These are phyloP conservation scores for Sporothrix schenckii DNA, from an alignment of 2,329 filamentous ascomycete species.

Conservation along the genomic window DNA sequence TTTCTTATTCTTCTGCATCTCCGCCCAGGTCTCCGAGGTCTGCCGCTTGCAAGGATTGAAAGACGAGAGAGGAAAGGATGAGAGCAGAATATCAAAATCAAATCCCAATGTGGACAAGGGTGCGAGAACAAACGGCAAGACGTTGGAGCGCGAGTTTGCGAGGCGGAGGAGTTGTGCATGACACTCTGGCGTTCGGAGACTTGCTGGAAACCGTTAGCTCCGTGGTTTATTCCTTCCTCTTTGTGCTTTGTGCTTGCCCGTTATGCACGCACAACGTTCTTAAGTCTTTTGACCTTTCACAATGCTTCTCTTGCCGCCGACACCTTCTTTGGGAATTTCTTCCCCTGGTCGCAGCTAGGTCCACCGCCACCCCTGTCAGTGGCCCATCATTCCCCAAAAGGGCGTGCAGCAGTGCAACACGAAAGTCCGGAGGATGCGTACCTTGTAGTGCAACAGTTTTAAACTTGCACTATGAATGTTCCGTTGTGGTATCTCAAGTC, in stretches of 20 bases:
- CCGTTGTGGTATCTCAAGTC: neutral
- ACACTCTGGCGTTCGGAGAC: conserved; percentile 16
- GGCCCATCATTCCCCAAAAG: conserved; percentile 8
- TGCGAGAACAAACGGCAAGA: conserved; percentile 13
- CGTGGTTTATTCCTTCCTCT: neutral
- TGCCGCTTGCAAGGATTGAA: conserved; percentile 13
- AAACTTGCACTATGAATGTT: neutral
- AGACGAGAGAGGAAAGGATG: neutral
- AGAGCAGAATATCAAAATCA: neutral
- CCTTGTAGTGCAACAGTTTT: neutral
- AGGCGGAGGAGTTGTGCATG: conserved; percentile 16
- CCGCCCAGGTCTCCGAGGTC: conserved; percentile 5
- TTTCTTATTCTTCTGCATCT: conserved; percentile 12
- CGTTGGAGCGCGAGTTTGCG: conserved; percentile 10
- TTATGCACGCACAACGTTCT: conserved; percentile 28
- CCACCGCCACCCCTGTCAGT: conserved; percentile 16
- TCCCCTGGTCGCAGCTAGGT: conserved; percentile 31
- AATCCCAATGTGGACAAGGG: conserved; percentile 7
- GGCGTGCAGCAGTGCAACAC: neutral
- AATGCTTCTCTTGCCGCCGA: conserved; percentile 49
- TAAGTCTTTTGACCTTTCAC: conserved; percentile 46
- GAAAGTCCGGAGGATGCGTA: conserved; percentile 7
- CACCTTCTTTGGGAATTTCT: conserved; percentile 12
- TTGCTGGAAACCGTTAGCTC: conserved; percentile 28
- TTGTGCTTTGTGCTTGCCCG: conserved; percentile 13